Conservation (phyloP, 2,329 filamentous ascomycete species). For the Pleurostoma richardsiae region DNA sequence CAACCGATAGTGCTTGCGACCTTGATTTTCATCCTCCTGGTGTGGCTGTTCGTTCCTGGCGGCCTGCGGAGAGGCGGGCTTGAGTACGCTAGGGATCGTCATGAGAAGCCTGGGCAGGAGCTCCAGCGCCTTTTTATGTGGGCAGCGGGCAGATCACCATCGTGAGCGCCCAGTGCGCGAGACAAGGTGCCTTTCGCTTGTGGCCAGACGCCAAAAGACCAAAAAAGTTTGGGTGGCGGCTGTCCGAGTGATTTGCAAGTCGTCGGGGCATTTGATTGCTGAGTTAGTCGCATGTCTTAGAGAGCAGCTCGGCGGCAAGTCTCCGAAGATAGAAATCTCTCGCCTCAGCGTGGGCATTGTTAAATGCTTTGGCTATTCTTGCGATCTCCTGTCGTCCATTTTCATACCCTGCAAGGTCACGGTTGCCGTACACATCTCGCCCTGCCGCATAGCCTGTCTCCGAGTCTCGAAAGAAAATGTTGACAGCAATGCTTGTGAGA, state of each 20-base stretch:
- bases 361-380: slow-evolving; percentile 61
- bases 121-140: not conserved
- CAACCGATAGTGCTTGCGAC: slow-evolving; percentile 51
- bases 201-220: too few relatives aligned
- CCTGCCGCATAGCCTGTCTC: slow-evolving; percentile 64
- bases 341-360: slow-evolving; percentile 59
- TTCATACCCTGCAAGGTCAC: slow-evolving; percentile 80
- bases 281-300: not conserved
- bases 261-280: not conserved
- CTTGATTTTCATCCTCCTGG: slow-evolving; percentile 16
- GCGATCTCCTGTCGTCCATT: slow-evolving; percentile 69
- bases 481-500: slow-evolving; percentile 70
- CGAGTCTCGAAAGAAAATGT: slow-evolving; percentile 79
- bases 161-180: slow-evolving; percentile 1
- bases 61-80: slow-evolving; percentile 2
- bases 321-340: slow-evolving; percentile 71
- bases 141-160: not conserved
- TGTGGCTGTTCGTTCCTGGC: not conserved
- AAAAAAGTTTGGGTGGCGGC: too few relatives aligned
- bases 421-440: slow-evolving; percentile 82
- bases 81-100: not conserved
- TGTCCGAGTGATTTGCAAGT: too few relatives aligned
- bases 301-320: slow-evolving; percentile 60
- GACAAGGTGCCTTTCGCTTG: slow-evolving; percentile 6
- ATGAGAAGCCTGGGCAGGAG: slow-evolving; percentile 1